Conservation (phyloP, 1,139 yeast genomes). For the Yamadazyma oceani region DNA sequence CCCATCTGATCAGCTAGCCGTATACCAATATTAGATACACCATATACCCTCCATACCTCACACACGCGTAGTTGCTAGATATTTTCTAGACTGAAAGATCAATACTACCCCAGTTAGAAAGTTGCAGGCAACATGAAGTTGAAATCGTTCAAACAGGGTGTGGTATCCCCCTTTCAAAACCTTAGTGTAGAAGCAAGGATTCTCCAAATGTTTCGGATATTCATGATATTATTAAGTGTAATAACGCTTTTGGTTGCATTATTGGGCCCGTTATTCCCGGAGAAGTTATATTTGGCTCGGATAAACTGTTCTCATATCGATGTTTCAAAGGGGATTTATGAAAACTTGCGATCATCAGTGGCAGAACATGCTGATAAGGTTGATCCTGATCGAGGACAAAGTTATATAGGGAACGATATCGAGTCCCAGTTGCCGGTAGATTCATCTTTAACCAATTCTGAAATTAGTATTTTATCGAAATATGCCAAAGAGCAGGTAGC, state of each 20-base stretch:
- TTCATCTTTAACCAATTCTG: conserved; percentile 49
- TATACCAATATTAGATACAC: too few species aligned
- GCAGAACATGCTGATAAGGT: conserved; percentile 9
- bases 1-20: too few species aligned
- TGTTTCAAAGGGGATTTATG: conserved; percentile 52
- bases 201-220: conserved; percentile 31
- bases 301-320: conserved; percentile 52
- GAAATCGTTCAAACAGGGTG: background rate
- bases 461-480: conserved; percentile 44
- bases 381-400: background rate
- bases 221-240: conserved; percentile 22
- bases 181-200: conserved; percentile 31
- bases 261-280: conserved; percentile 28
- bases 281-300: conserved; percentile 33
- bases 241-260: conserved; percentile 25
- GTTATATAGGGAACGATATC: conserved; percentile 1
- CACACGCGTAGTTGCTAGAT: too few species aligned
- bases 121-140: too few species aligned
- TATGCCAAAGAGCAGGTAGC: conserved; percentile 51
- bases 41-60: too few species aligned
- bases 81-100: too few species aligned
- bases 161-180: conserved; percentile 25
- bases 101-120: too few species aligned
- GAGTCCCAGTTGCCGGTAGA: conserved; percentile 30
- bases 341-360: conserved; percentile 42